Evolutionary conservation across 192 early-diverging fungal species (phyloP).

Genomic region (Coemansia sp.): DNA sequence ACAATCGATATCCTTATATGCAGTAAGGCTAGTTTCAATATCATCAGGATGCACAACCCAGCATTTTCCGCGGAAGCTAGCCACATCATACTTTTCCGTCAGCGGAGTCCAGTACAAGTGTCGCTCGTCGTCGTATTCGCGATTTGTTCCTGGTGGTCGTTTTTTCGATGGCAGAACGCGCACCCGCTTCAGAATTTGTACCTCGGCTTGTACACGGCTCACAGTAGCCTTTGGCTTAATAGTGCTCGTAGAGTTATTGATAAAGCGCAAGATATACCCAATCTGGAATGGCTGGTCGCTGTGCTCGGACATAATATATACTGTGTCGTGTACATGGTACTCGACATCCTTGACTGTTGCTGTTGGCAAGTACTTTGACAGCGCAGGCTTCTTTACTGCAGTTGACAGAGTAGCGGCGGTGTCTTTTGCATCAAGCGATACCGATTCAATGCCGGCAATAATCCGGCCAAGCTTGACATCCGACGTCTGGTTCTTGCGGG

Average conservation of each 20-base stretch:
- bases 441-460: constrained; percentile 10
- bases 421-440: constrained; percentile 7
- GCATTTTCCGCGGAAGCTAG: constrained; percentile 57
- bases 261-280: constrained; percentile 55
- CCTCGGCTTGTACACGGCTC: constrained; percentile 19
- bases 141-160: constrained; percentile 13
- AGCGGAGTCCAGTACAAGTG: constrained; percentile 52
- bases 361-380: constrained; percentile 20
- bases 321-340: constrained; percentile 61
- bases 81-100: constrained; percentile 15
- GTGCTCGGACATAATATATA: constrained; percentile 56
- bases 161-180: constrained; percentile 21
- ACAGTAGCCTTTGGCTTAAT: not conserved
- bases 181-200: constrained; percentile 50
- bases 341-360: constrained; percentile 32
- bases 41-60: constrained; percentile 56
- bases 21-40: constrained; percentile 35
- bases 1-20: constrained; percentile 52
- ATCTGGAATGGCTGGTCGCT: constrained; percentile 56
- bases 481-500: constrained; percentile 15
- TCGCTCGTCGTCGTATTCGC: constrained; percentile 48
- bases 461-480: constrained; percentile 19
- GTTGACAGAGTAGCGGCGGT: not conserved
- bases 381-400: not conserved
- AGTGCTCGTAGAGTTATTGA: not conserved